Evolutionary conservation across 306 rosid genomes (phyloP), one percentile per base, ranked within the genome.

Genomic region (Quercus suber): DNA sequence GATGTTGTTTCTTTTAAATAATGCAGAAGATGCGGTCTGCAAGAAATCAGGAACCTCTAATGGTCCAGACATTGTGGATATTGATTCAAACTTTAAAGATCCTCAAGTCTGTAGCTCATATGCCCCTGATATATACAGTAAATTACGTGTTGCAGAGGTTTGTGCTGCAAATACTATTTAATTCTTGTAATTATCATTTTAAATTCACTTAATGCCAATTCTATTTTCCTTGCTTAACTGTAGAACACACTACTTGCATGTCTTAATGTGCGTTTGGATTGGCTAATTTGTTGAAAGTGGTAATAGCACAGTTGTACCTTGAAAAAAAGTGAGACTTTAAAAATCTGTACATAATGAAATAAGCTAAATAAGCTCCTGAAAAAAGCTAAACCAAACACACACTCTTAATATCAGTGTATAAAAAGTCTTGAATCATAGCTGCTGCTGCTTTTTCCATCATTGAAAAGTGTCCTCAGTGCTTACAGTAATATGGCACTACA

Each of bases 41-140:
- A 88, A 84, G 82, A 86, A 81, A 82, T 43, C 63, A 70, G 83
- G 69, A 72, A 81, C 86, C 49, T 84, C 90, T 57, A 81, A 77
- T 73, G 79, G 72, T 11, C 70, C 31, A 28, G 76, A 82, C 73
- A 70, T 86, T 65, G 87, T 85, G 79, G 87, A 92, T 81, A 89
- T 85, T 70, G 97, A 90, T 78, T 79, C 79, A 61, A 86, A 86
- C 79, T 25, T 86, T 68, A 88, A 84, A 77, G 92, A 94, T 78
- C 86, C 90, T 82, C 90, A 69, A 78, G 80, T 84, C 20, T 94
- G 98, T 89, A 88, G 94, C 79, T 73, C 82, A 83, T 92, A 92
- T 74, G 98, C 93, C 71, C 85, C 89, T 63, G 90, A 90, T 61
- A 92, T 94, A 61, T 89, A 94, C 86, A 73, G 65, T 18, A 89